Evolutionary conservation across 768 basidiomycete species (phyloP).

Genomic region (Tephrocybe sp.): DNA sequence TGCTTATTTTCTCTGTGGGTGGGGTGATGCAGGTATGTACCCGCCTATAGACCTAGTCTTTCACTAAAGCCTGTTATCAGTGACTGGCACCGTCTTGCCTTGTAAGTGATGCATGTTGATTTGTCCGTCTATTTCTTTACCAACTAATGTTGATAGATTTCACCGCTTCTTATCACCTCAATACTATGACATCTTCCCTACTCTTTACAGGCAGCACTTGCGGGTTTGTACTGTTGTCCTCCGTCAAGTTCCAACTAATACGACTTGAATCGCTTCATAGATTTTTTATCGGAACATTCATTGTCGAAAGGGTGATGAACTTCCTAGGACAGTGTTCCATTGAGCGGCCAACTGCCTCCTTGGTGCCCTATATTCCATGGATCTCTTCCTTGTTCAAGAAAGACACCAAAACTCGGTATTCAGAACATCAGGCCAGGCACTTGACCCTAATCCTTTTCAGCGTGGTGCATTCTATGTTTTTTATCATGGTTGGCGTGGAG

Average conservation of each 20-base stretch:
- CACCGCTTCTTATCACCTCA: constrained; percentile 47
- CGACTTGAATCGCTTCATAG: neutral
- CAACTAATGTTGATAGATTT: constrained; percentile 44
- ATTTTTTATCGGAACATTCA: constrained; percentile 1
- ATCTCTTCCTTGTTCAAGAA: constrained; percentile 13
- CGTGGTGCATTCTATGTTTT: constrained; percentile 41
- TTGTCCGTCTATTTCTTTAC: neutral
- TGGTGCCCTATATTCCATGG: constrained; percentile 25
- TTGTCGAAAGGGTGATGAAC: constrained; percentile 23
- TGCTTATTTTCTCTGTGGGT: constrained; percentile 51
- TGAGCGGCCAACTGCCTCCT: constrained; percentile 18
- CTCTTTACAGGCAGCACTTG: constrained; percentile 49
- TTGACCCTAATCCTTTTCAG: constrained; percentile 36
- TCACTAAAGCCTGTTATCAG: constrained; percentile 25
- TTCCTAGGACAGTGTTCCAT: neutral
- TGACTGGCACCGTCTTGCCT: constrained; percentile 57
- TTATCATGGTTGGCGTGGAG: constrained; percentile 50
- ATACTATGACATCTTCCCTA: constrained; percentile 49
- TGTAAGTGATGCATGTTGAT: constrained; percentile 31
- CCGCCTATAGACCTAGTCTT: neutral
- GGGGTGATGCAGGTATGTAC: constrained; percentile 48
- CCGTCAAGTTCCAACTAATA: neutral
- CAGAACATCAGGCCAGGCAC: constrained; percentile 43
- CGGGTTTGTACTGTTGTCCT: constrained; percentile 36
- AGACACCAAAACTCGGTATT: constrained; percentile 26